Evolutionary conservation across 1,284 basidiomycete genomes (phyloP).

Genomic region (Lignosus rhinocerotis): DNA sequence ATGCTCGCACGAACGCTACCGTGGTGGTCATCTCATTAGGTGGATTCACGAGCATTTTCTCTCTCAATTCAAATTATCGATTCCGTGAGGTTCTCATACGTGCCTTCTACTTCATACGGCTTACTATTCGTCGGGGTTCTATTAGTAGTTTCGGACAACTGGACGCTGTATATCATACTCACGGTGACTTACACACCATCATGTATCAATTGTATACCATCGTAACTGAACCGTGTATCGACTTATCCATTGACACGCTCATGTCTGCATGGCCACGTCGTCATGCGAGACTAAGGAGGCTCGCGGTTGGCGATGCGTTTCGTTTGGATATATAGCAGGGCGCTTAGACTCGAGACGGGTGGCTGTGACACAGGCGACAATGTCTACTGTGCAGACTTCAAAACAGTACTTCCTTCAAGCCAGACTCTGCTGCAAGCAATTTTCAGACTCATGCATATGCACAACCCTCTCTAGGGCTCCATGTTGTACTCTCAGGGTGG

Average conservation of each 20-base stretch:
- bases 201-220: not conserved
- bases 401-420: too few relatives aligned
- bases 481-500: too few relatives aligned
- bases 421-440: too few relatives aligned
- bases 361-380: too few relatives aligned
- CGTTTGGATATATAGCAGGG: too few relatives aligned
- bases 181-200: slow-evolving; percentile 4
- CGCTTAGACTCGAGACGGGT: too few relatives aligned
- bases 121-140: not conserved
- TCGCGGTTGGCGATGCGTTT: too few relatives aligned
- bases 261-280: not conserved
- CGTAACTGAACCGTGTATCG: not conserved
- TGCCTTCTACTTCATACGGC: not conserved
- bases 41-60: not conserved
- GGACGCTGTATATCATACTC: slow-evolving; percentile 1
- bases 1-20: slow-evolving; percentile 3
- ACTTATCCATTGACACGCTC: not conserved
- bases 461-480: too few relatives aligned
- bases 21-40: not conserved
- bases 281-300: too few relatives aligned
- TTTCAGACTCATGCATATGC: too few relatives aligned
- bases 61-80: not conserved
- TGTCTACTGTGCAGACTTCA: too few relatives aligned
- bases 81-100: slow-evolving; percentile 4
- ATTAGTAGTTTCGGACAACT: not conserved